phyloP scores from a whole-genome alignment of 768 basidiomycete species.

The Lactarius akahatsu region DNA sequence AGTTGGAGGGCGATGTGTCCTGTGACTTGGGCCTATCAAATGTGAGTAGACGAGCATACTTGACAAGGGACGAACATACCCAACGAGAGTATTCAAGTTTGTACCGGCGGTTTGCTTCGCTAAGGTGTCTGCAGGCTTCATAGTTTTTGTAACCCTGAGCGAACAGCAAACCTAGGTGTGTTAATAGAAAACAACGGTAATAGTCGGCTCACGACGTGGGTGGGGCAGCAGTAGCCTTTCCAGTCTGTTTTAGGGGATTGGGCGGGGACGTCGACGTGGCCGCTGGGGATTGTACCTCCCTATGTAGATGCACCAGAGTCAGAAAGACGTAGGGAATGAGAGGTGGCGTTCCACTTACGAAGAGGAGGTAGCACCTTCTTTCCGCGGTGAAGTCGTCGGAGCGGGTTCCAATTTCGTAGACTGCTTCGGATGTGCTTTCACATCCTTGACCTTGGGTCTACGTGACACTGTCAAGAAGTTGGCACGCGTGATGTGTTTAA shows the following conservation, averaged over 20 bases:
- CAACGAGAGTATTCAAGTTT: background rate
- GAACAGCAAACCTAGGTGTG: background rate
- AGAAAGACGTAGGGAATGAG: background rate
- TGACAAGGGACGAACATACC: background rate
- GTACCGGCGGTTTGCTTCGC: background rate
- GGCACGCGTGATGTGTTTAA: constrained; percentile 1
- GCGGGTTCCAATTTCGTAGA: background rate
- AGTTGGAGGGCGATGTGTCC: background rate
- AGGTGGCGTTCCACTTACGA: background rate
- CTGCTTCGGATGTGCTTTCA: background rate
- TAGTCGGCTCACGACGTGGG: background rate
- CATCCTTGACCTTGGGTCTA: background rate
- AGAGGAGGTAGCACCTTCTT: background rate
- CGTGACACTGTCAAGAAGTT: constrained; percentile 5
- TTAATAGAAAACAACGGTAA: too few species aligned
- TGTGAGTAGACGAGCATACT: background rate
- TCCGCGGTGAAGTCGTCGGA: background rate
- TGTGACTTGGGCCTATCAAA: background rate
- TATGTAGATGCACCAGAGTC: background rate
- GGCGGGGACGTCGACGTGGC: background rate
- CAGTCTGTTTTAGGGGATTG: background rate
- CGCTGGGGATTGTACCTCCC: background rate
- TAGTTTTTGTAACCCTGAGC: constrained; percentile 1
- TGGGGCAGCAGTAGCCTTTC: background rate
- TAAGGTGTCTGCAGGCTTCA: background rate